Evolutionary conservation across 495 filamentous ascomycete genomes (phyloP).

Genomic region (Neurospora intermedia): DNA sequence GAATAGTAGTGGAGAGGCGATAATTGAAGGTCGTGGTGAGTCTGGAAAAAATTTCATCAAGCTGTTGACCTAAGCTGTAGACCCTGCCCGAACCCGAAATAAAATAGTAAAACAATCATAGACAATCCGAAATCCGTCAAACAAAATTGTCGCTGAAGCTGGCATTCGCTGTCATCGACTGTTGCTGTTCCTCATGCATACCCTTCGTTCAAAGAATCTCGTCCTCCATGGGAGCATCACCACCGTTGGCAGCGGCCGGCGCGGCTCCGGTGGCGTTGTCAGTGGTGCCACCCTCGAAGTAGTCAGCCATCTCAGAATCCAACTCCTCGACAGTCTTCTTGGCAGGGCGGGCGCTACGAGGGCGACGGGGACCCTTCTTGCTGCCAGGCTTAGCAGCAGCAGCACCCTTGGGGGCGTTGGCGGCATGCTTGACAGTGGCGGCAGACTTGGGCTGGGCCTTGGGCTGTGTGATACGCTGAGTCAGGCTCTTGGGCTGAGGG

Average conservation of each 20-base stretch:
- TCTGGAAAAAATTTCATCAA: background rate
- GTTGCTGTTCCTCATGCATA: background rate
- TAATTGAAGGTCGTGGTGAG: background rate
- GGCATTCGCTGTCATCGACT: background rate
- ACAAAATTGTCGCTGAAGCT: background rate
- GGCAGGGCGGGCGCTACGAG: conserved; percentile 49
- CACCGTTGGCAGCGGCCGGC: conserved; percentile 15
- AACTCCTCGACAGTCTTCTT: conserved; percentile 92
- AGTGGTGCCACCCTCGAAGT: conserved; percentile 44
- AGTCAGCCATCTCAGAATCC: conserved; percentile 90
- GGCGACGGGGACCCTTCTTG: conserved; percentile 34
- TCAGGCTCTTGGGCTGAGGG: conserved; percentile 60
- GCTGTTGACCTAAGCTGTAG: background rate
- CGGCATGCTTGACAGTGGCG: conserved; percentile 52
- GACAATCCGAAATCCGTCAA: background rate
- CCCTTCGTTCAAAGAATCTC: conserved; percentile 27
- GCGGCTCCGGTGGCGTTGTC: conserved; percentile 36
- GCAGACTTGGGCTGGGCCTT: conserved; percentile 81
- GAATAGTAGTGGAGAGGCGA: background rate
- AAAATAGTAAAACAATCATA: background rate
- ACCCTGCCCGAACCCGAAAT: background rate
- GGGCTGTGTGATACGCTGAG: conserved; percentile 70
- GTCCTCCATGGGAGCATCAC: conserved; percentile 43
- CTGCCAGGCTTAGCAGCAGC: conserved; percentile 40
- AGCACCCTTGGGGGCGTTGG: conserved; percentile 23